These are phyloP conservation scores for Penicillium olsonii DNA, from an alignment of 2,329 filamentous ascomycete genomes.

Conservation along the genomic window DNA sequence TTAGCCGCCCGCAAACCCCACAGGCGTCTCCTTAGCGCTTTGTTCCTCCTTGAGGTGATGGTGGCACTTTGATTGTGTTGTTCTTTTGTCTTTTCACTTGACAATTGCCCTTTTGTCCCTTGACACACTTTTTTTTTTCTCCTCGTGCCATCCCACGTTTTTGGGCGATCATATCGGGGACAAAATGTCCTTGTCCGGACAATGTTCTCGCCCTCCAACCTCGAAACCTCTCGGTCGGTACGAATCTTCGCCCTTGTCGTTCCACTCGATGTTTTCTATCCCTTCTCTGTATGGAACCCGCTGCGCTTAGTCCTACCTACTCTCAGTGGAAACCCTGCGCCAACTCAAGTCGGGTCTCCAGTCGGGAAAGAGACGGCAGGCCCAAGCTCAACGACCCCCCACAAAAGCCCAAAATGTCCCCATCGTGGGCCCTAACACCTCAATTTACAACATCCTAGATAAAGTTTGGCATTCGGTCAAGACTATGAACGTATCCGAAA, in stretches of 20 bases:
- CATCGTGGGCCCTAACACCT: not conserved
- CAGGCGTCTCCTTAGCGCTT: not conserved
- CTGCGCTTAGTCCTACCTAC: not conserved
- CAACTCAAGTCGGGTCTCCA: not conserved
- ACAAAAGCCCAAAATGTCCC: not conserved
- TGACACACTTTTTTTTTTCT: not conserved
- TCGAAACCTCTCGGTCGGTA: not conserved
- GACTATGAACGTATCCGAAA: constrained; percentile 22
- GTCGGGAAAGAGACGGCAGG: not conserved
- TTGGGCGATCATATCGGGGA: not conserved
- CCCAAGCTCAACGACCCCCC: not conserved
- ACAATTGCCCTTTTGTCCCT: not conserved
- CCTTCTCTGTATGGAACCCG: not conserved
- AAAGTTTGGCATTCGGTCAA: constrained; percentile 27
- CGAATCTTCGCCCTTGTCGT: not conserved
- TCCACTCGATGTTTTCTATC: not conserved
- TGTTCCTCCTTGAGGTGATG: not conserved
- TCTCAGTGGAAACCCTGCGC: not conserved
- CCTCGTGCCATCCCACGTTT: not conserved
- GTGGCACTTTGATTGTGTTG: not conserved
- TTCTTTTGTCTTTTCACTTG: not conserved
- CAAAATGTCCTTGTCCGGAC: too few relatives aligned
- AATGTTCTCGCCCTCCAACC: not conserved
- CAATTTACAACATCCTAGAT: constrained; percentile 12
- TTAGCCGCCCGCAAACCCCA: not conserved